Evolutionary conservation across 139 green algal genomes (phyloP), one percentile per base, ranked within the genome.

Genomic region (Haematococcus lacustris): DNA sequence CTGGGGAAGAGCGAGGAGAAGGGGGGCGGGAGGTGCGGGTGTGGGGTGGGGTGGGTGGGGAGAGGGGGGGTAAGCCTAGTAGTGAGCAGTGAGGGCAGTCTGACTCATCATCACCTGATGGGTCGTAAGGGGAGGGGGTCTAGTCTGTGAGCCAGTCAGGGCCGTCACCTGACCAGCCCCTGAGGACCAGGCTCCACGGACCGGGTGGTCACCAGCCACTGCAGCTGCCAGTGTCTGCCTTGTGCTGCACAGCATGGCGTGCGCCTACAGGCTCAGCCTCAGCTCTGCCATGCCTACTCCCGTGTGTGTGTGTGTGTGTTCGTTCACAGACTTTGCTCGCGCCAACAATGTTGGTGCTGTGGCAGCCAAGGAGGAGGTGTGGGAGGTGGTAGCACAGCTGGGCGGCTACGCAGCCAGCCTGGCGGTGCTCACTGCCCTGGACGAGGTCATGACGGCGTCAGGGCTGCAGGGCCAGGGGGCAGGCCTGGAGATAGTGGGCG

Each of bases 281-380:
- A 21, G 47, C 47, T 28, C 47, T 57, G 47, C 13, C 47, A 21
- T 28, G 47, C 13, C 47, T 21, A 57, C 21, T 13, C 21, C 21
- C 21, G 13, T 21, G 21, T 57, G 13, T 28, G 13, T 57, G 47
- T 21, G 21, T 57, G 47, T 21, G 47, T 57, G 13, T 21, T 21
- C 33, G 53, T 23, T 26, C 71, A 87, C 86, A 21, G 86, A 96
- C 74, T 94, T 94, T 73, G 83, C 88, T 13, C 41, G 35, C 1
- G 66, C 53, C 17, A 86, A 88, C 76, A 97, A 97, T 69, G 85
- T 97, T 13, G 92, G 92, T 17, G 90, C 93, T 50, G 87, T 97
- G 21, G 80, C 91, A 0, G 92, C 92, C 59, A 95, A 93, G 80
- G 92, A 97, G 78, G 91, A 97, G 63, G 66, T 78, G 51, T 78